Conservation (phyloP, 2,329 filamentous ascomycete species). For the Sclerotinia trifoliorum region DNA sequence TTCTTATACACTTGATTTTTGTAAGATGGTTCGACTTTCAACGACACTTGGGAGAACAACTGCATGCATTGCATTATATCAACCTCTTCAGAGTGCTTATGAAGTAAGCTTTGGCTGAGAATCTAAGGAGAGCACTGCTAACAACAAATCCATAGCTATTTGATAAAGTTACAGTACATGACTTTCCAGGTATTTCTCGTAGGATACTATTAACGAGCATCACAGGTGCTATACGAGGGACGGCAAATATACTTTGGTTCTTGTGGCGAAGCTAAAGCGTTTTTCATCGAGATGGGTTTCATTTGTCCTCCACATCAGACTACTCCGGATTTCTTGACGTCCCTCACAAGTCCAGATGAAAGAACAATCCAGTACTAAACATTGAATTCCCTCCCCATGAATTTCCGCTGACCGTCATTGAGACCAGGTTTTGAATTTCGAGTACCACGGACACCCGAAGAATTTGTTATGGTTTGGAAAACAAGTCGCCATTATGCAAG, state of each 20-base stretch:
- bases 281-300: constrained; percentile 72
- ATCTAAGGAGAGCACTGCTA: neutral
- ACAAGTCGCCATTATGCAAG: constrained; percentile 47
- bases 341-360: constrained; percentile 60
- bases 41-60: constrained; percentile 63
- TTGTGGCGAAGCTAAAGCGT: constrained; percentile 60
- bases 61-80: constrained; percentile 68
- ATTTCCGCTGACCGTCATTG: constrained; percentile 36
- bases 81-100: constrained; percentile 67
- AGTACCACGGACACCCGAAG: constrained; percentile 67
- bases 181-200: neutral
- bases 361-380: constrained; percentile 10
- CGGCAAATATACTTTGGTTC: constrained; percentile 71
- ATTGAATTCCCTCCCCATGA: neutral
- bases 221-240: constrained; percentile 63
- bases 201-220: neutral
- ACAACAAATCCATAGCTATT: constrained; percentile 46
- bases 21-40: constrained; percentile 61
- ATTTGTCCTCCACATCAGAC: constrained; percentile 60
- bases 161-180: constrained; percentile 54
- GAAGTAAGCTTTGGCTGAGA: constrained; percentile 46
- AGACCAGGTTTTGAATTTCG: constrained; percentile 57
- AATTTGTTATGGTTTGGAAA: constrained; percentile 59
- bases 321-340: constrained; percentile 70
- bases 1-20: constrained; percentile 70